Evolutionary conservation across 75 land plant genomes (phyloP), one percentile per base, ranked within the genome.

Genomic region (Sequoiadendron giganteum): DNA sequence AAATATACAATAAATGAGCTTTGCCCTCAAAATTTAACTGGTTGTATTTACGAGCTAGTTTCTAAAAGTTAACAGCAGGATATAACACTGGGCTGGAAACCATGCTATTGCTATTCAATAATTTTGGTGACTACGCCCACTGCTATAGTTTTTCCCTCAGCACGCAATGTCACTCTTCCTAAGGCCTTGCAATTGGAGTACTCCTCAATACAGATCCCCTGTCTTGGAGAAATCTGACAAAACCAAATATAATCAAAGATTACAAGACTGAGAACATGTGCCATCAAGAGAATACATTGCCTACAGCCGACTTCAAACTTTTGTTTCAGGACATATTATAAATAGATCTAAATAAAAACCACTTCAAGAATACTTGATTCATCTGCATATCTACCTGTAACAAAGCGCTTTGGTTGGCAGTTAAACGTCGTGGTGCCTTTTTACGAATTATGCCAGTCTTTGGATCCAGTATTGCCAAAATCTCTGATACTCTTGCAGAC

Each of bases 381-480:
- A 8, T 81, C 2, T 42, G n/a, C 10, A 81, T 18, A 10, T 39
- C 85, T 90, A 98, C 99, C 97, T 95, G 96, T 49, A 98, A 72
- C 11, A 95, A 82, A 42, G 99, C 99, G 89, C 92, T 95, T 83
- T 98, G 99, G 87, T 95, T 98, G 16, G 99, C 90, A 39, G 85
- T 58, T 55, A 98, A 91, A 89, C 89, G 87, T 9, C 99, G 93
- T 1, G 99, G 97, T 42, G 96, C 87, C 86, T 90, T 92, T 81
- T 94, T 94, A 54, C 93, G 86, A 21, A 91, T 91, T 72, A 92
- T 89, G 21, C 95, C 96, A 76, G 94, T 93, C 91, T 98, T 98
- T 25, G 94, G 89, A 90, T 98, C 97, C 32, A 98, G 85, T 85
- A 97, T 81, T 4, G 97, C 91, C 38, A 92, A 25, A 79, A 97